phyloP scores from a whole-genome alignment of 768 basidiomycete genomes.

The Chalciporus pseudorubinellus region DNA sequence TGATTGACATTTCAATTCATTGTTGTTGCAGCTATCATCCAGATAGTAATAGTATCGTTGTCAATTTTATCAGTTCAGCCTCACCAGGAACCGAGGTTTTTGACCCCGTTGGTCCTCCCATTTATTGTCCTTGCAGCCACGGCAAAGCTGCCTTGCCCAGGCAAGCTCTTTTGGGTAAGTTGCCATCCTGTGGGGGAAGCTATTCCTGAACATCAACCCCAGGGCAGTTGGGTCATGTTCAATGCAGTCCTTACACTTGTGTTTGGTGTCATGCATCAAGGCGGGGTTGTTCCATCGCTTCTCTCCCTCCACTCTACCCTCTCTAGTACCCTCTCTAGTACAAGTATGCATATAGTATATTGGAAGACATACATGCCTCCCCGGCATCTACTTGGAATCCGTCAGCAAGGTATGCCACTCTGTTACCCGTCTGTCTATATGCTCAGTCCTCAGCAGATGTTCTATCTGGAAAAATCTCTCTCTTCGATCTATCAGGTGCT shows the following conservation, averaged over 20 bases:
- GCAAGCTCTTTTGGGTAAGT: conserved; percentile 35
- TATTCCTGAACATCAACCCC: not conserved
- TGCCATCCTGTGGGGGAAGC: not conserved
- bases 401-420: conserved; percentile 18
- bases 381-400: conserved; percentile 33
- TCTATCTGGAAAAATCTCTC: conserved; percentile 12
- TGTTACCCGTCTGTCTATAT: not conserved
- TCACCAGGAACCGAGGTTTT: conserved; percentile 41
- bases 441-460: conserved; percentile 22
- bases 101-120: conserved; percentile 35
- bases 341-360: conserved; percentile 26
- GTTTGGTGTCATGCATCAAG: conserved; percentile 41
- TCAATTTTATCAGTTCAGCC: conserved; percentile 34
- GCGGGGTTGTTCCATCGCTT: conserved; percentile 41
- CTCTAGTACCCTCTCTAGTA: not conserved
- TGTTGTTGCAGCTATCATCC: conserved; percentile 25
- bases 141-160: conserved; percentile 23
- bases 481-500: conserved; percentile 34
- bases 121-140: conserved; percentile 30
- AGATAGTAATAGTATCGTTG: conserved; percentile 30
- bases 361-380: conserved; percentile 45
- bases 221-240: conserved; percentile 30
- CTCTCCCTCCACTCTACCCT: conserved; percentile 31
- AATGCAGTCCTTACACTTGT: conserved; percentile 31
- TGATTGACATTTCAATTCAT: not conserved